These are phyloP conservation scores for Laguncularia racemosa DNA, from an alignment of 345 rosid genomes.

Conservation along the genomic window DNA sequence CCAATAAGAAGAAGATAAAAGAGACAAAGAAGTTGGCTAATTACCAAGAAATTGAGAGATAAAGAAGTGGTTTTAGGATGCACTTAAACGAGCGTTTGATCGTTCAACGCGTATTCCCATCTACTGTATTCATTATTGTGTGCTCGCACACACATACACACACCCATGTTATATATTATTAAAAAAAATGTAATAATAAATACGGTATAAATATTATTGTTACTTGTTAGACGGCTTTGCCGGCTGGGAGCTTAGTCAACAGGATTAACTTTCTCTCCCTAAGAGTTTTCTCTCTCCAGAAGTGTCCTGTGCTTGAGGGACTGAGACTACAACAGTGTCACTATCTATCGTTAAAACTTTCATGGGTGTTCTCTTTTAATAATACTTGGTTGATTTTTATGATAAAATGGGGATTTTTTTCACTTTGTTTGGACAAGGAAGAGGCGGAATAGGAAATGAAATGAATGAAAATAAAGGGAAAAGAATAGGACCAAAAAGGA, in stretches of 20 bases:
- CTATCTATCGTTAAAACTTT: neutral
- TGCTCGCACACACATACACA: neutral
- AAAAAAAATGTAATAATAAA: neutral
- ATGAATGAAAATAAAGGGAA: no score
- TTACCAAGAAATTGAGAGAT: no score
- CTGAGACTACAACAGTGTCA: constrained; percentile 1
- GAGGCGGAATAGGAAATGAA: no score
- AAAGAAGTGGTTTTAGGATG: no score
- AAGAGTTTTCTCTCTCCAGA: neutral
- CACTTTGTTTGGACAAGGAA: no score
- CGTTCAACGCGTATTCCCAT: constrained; percentile 33
- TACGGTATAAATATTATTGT: neutral
- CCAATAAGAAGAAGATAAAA: no score
- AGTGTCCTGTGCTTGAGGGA: neutral
- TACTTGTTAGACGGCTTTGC: constrained; percentile 9
- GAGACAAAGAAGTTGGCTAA: no score
- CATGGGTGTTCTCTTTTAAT: no score
- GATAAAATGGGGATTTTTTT: no score
- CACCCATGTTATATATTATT: neutral
- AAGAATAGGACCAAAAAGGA: no score
- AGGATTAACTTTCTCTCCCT: neutral
- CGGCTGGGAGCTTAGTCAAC: constrained; percentile 7
- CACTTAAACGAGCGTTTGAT: constrained; percentile 6
- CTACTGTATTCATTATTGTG: no score
- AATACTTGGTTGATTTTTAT: no score